A percentile compares a stretch with the other conserved stretches of the same genome.
Conservation (phyloP, 169 alveolate species). For the Plasmodium billcollinsi region DNA sequence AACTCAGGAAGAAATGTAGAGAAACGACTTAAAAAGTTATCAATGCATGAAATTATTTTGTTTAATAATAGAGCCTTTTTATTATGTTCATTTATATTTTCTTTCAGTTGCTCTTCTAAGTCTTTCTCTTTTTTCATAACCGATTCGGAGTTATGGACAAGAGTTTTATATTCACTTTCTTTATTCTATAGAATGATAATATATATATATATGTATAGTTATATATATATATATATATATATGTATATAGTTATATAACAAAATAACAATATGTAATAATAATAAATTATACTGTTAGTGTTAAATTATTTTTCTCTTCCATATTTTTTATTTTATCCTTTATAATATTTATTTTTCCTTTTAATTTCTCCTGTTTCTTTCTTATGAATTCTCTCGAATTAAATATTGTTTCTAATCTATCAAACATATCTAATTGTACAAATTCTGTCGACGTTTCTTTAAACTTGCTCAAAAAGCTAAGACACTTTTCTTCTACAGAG, state of each 20-base stretch:
- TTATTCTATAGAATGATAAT: conserved; percentile 26
- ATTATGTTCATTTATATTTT: conserved; percentile 68
- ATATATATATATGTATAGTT: conserved; percentile 1
- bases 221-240: not conserved
- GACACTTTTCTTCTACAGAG: conserved; percentile 45
- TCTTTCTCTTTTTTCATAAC: conserved; percentile 49
- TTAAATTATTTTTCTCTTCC: conserved; percentile 49
- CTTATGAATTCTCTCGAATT: conserved; percentile 61
- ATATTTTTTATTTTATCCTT: conserved; percentile 54
- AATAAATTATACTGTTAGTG: conserved; percentile 38
- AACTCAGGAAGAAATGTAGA: conserved; percentile 65
- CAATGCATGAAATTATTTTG: conserved; percentile 65
- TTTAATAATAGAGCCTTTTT: conserved; percentile 38
- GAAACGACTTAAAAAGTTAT: conserved; percentile 62
- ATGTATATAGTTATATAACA: not conserved
- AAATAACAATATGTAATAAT: not conserved
- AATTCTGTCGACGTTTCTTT: conserved; percentile 60
- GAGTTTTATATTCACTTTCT: conserved; percentile 42
- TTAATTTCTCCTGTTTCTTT: conserved; percentile 56
- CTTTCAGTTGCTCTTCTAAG: conserved; percentile 43
- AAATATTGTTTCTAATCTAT: conserved; percentile 73
- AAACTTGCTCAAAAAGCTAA: conserved; percentile 55
- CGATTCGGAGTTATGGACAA: conserved; percentile 36
- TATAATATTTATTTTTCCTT: conserved; percentile 47
- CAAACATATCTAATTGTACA: conserved; percentile 68